A percentile compares a stretch with the other conserved stretches of the same genome.
These are phyloP conservation scores for Blastobotrys parvus DNA, from an alignment of 805 yeast genomes.

Conservation along the genomic window DNA sequence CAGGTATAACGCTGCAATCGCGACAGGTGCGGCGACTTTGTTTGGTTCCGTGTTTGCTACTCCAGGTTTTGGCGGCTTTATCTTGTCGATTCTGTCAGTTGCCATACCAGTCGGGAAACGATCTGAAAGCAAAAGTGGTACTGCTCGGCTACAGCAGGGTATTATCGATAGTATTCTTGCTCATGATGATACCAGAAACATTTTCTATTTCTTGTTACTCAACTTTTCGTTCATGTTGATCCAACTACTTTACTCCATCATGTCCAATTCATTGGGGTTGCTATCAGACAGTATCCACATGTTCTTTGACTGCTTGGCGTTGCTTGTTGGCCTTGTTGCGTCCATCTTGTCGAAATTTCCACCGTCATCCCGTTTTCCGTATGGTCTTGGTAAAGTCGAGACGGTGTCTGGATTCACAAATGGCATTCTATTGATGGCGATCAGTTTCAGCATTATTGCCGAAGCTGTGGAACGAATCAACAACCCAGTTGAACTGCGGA, in stretches of 20 bases:
- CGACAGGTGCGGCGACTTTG: conserved; percentile 13
- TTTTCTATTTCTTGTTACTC: conserved; percentile 75
- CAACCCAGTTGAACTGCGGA: conserved; percentile 68
- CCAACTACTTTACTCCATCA: conserved; percentile 82
- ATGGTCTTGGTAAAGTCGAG: conserved; percentile 78
- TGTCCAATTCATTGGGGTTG: conserved; percentile 86
- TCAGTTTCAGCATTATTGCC: conserved; percentile 77
- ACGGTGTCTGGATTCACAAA: conserved; percentile 93
- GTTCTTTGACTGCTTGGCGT: conserved; percentile 90
- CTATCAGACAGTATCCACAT: conserved; percentile 91
- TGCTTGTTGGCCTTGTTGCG: conserved; percentile 84
- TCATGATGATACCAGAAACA: conserved; percentile 75
- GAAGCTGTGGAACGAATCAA: conserved; percentile 79
- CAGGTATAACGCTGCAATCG: conserved; percentile 20
- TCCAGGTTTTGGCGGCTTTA: conserved; percentile 9
- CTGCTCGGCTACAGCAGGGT: conserved; percentile 10
- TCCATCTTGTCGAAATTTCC: conserved; percentile 55
- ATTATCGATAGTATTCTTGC: conserved; percentile 32
- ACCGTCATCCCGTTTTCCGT: conserved; percentile 67
- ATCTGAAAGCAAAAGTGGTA: neutral
- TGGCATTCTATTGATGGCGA: conserved; percentile 80
- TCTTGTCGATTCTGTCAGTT: conserved; percentile 12
- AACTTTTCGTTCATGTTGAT: conserved; percentile 92
- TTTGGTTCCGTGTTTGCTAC: conserved; percentile 12
- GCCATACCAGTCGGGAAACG: conserved; percentile 11